These are phyloP conservation scores for Cystoderma amianthinum DNA, from an alignment of 768 basidiomycete genomes.

Conservation along the genomic window DNA sequence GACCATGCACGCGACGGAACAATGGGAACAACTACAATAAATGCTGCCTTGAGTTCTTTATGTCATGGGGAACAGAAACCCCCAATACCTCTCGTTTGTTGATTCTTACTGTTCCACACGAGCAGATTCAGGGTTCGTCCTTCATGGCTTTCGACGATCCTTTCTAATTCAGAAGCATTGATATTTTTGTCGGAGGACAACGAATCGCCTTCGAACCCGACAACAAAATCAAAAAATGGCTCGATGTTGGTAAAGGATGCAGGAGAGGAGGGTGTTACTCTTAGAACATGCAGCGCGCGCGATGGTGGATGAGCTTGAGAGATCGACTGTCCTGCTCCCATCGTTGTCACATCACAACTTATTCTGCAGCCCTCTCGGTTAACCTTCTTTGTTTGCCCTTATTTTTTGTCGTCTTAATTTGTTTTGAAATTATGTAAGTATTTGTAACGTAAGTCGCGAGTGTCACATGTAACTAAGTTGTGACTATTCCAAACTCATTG, in stretches of 20 bases:
- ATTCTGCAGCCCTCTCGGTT: background rate
- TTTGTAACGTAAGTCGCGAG: background rate
- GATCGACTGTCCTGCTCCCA: conserved; percentile 75
- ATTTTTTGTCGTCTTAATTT: background rate
- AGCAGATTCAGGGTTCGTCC: conserved; percentile 60
- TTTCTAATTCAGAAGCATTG: conserved; percentile 67
- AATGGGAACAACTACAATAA: conserved; percentile 66
- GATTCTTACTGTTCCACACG: conserved; percentile 81
- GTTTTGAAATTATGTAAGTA: background rate
- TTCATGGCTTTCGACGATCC: conserved; percentile 80
- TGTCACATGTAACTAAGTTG: background rate
- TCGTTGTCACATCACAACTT: conserved; percentile 17
- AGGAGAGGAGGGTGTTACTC: conserved; percentile 85
- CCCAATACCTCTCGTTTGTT: conserved; percentile 57
- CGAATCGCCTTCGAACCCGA: conserved; percentile 78
- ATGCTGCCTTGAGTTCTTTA: conserved; percentile 3
- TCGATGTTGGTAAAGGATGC: conserved; percentile 81
- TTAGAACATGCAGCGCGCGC: conserved; percentile 78
- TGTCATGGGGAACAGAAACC: no score
- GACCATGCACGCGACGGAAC: conserved; percentile 85
- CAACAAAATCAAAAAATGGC: conserved; percentile 95
- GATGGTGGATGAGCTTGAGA: conserved; percentile 43
- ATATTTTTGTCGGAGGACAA: conserved; percentile 45
- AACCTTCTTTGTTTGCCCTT: background rate
- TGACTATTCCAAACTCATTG: background rate